Percentiles rank a stretch among this genome's conserved stretches.
Conservation (phyloP, 2,329 filamentous ascomycete species). For the Neonectria faginata region DNA sequence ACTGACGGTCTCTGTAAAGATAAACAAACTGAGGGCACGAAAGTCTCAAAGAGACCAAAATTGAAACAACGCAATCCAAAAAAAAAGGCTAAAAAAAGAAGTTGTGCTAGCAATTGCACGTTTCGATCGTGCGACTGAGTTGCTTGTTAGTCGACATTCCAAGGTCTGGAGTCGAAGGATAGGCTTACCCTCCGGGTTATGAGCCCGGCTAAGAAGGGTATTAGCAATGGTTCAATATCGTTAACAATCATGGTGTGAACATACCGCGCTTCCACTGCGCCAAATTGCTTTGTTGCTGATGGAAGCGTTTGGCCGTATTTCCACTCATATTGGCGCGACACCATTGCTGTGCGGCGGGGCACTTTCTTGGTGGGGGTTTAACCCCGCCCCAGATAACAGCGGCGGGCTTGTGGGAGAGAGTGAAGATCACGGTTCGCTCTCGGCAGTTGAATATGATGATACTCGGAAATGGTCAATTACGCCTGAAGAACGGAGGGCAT, state of each 20-base stretch:
- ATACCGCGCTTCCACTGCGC: constrained; percentile 25
- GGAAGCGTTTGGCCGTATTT: neutral
- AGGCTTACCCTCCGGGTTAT: constrained; percentile 38
- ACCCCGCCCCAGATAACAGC: neutral
- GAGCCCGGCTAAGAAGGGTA: constrained; percentile 22
- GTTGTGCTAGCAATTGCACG: constrained; percentile 46
- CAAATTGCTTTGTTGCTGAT: constrained; percentile 14
- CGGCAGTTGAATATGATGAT: neutral
- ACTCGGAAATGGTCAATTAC: neutral
- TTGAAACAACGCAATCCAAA: neutral
- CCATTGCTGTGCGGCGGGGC: neutral
- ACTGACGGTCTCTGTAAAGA: neutral
- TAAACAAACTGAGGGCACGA: neutral
- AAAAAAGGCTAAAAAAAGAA: constrained; percentile 25
- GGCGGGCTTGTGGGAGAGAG: neutral
- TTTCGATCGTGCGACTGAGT: constrained; percentile 36
- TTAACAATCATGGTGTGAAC: neutral
- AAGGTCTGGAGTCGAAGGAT: neutral
- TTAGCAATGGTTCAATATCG: neutral
- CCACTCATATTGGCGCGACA: neutral
- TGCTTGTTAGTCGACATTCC: neutral
- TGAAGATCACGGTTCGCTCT: neutral
- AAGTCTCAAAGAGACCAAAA: neutral
- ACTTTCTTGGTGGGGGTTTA: neutral
- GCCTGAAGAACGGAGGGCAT: too few species aligned